A percentile compares a stretch with the other conserved stretches of the same genome.
These are phyloP conservation scores for Gnetum montanum DNA, from an alignment of 75 land plant species.

Conservation along the genomic window DNA sequence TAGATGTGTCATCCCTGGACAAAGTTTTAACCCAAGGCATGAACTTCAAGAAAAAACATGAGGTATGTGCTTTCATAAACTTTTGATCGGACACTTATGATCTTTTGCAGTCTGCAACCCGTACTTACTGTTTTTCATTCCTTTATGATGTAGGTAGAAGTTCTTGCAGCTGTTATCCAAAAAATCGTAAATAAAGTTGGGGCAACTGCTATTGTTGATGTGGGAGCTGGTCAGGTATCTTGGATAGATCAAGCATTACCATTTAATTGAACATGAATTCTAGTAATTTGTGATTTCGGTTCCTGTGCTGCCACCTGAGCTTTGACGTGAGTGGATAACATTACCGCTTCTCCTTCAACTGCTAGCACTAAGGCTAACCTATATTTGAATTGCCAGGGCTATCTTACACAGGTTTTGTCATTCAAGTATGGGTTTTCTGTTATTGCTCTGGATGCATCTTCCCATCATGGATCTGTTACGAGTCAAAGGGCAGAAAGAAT, in stretches of 20 bases:
- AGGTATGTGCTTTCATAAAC: constrained; percentile 40
- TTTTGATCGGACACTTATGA: no score
- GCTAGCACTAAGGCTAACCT: background rate
- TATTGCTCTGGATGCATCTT: constrained; percentile 71
- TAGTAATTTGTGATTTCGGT: no score
- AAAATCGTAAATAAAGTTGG: constrained; percentile 28
- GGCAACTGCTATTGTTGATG: constrained; percentile 61
- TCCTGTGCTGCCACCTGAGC: no score
- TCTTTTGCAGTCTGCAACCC: no score
- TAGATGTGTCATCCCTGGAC: constrained; percentile 29
- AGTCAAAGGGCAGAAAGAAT: constrained; percentile 65
- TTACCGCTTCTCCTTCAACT: background rate
- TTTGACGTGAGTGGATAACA: background rate
- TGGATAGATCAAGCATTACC: background rate
- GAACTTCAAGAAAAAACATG: constrained; percentile 82
- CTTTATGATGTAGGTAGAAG: constrained; percentile 46
- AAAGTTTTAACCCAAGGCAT: constrained; percentile 82
- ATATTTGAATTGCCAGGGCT: constrained; percentile 38
- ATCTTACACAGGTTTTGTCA: constrained; percentile 77
- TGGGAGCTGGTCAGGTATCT: constrained; percentile 90
- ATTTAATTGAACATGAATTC: no score
- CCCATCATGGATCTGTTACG: constrained; percentile 73
- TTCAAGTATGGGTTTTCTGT: constrained; percentile 63
- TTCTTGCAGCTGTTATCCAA: constrained; percentile 61
- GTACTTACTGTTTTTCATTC: background rate